Base-by-base conservation (phyloP, 441 rosid genomes). In the Croton setiger region DNA sequence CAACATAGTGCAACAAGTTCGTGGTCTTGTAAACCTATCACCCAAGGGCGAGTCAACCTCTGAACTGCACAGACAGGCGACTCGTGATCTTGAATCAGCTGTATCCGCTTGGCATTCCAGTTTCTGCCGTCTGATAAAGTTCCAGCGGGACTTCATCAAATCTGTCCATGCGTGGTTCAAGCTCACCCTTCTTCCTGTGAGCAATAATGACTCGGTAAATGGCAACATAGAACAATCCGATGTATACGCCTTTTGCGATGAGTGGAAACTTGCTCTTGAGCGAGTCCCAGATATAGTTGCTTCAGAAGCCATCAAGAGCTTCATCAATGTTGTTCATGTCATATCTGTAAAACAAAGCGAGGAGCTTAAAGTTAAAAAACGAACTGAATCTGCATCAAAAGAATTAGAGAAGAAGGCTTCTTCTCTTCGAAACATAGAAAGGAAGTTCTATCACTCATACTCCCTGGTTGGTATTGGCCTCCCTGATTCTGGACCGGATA, bases 291-390 rank as follows among this genome's bases (percentile, higher is more conserved):
- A 91, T 76, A 88, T 91, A 2, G 98, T 93, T 20, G 97, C 95
- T 69, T 91, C 98, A 0, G 98, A 87, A 81, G 97, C 98, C 71
- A 93, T 93, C 81, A 93, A 89, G 82, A 93, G 98, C 84, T 91
- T 93, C 62, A 80, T 89, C 77, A 84, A 86, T 0, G 86, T 93
- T 48, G 91, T 93, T 49, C 93, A 83, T 14, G 98, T 75, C 75
- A 93, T 93, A 76, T 83, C 88, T 0, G 75, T 54, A 17, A 86
- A 93, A 75, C 98, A 93, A 77, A 56, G 79, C 0, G 98, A 88
- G 74, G 98, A 93, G 77, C 79, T 89, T 48, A 93, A 89, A 85
- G 77, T 87, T 27, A 87, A 84, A 74, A 93, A 88, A 75, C 76
- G 86, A 77, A 86, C 92, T 0, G 97, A 91, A 65, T 65, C 80